Evolutionary conservation across 1,284 basidiomycete species (phyloP), one percentile per base, ranked within the genome.

Genomic region (Apiotrichum laibachii): DNA sequence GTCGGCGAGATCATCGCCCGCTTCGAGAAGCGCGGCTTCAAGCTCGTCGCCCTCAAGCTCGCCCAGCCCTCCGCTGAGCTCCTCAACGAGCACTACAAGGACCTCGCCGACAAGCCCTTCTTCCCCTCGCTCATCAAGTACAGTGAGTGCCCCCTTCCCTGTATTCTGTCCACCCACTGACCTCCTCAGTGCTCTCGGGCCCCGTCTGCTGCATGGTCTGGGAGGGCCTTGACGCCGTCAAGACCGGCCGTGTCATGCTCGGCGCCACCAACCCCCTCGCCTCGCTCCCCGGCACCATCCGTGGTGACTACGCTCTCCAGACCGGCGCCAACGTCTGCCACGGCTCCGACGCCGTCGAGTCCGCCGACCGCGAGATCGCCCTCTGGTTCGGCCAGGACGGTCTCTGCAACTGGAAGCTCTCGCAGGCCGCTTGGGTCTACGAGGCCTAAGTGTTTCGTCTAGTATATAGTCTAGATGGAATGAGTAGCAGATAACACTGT

Each of bases 201-300:
- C 95, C 95, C 70, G 95, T 99, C 70, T 88, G 96, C 73, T 90
- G 85, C 74, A 96, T 97, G 87, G 95, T 95, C 73, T 97, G 92
- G 86, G 85, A 97, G 82, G 95, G 95, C 71, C 87, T 94, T 72
- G 92, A 96, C 77, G 92, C 91, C 68, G 92, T 96, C 83, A 95
- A 95, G 75, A 92, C 90, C 64, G 93, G 93, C 71, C 92, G 93
- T 81, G 84, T 80, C 78, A 92, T 98, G 87, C 89, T 99, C 71
- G 93, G 95, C 77, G 88, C 92, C 51, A 98, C 96, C 77, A 97
- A 99, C 87, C 96, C 95, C 61, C 86, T 98, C 64, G 85, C 84
- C 54, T 97, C 94, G 65, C 82, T 85, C 65, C 85, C 91, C 67
- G 92, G 92, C 88, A 62, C 60, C 63, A 93, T 95, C 83, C 90